Evolutionary conservation across 805 yeast species (phyloP).

Genomic region (Starmerella ratchasimensis): DNA sequence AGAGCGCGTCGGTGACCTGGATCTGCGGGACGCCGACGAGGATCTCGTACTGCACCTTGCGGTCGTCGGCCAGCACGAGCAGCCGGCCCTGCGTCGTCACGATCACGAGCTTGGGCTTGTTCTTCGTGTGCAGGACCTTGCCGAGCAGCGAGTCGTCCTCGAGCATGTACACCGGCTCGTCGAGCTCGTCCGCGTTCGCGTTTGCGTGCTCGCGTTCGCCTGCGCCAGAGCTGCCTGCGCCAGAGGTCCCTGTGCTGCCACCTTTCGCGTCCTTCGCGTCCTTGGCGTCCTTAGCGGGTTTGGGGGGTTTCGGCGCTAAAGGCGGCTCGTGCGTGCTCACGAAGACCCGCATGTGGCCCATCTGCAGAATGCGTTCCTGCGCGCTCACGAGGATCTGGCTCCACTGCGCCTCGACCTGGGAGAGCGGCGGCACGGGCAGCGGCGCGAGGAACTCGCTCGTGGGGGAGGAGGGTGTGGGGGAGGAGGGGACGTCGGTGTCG

Average conservation of each 20-base stretch:
- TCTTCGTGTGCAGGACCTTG: slow-evolving; percentile 22
- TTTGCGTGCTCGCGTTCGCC: neutral
- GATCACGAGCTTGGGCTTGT: slow-evolving; percentile 23
- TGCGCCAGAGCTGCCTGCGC: neutral
- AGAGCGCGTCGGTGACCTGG: slow-evolving; percentile 24
- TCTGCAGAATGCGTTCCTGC: slow-evolving; percentile 36
- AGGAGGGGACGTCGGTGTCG: neutral
- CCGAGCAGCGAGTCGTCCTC: slow-evolving; percentile 20
- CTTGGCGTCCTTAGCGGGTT: neutral
- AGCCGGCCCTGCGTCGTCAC: slow-evolving; percentile 27
- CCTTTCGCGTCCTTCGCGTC: too few relatives aligned
- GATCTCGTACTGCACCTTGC: slow-evolving; percentile 24
- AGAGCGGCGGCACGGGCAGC: slow-evolving; percentile 29
- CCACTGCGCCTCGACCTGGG: slow-evolving; percentile 39
- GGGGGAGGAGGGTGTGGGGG: slow-evolving; percentile 4
- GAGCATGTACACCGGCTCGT: slow-evolving; percentile 12
- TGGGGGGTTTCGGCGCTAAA: neutral
- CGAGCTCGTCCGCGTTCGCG: neutral
- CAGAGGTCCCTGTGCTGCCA: neutral
- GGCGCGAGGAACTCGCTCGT: neutral
- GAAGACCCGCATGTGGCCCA: slow-evolving; percentile 30
- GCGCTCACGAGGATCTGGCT: slow-evolving; percentile 30
- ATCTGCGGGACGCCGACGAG: slow-evolving; percentile 26
- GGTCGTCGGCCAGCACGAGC: slow-evolving; percentile 25
- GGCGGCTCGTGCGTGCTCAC: slow-evolving; percentile 18